Percentiles rank a stretch among this genome's conserved stretches.
These are phyloP conservation scores for Tympanopsis confertula DNA, from an alignment of 2,329 filamentous ascomycete species.

Conservation along the genomic window DNA sequence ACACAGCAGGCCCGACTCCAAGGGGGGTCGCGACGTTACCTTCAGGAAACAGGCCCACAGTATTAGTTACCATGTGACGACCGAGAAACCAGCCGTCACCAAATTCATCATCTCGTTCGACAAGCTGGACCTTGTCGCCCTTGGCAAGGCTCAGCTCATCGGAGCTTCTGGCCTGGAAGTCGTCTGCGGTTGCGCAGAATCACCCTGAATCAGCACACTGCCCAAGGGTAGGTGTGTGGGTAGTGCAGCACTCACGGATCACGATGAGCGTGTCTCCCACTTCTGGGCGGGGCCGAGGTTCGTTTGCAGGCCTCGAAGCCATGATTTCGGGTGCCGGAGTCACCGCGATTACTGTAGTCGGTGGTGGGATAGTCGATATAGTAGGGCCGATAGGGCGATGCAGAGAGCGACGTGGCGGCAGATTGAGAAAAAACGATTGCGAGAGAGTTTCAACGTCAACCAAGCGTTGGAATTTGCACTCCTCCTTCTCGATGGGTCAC, in stretches of 20 bases:
- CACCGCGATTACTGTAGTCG: neutral
- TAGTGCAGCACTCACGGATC: conserved; percentile 46
- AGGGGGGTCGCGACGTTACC: too few relatives aligned
- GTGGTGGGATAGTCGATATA: too few relatives aligned
- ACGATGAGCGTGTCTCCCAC: conserved; percentile 59
- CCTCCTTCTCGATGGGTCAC: too few relatives aligned
- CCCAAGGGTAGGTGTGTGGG: neutral
- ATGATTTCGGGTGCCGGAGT: conserved; percentile 14
- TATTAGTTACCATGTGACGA: conserved; percentile 60
- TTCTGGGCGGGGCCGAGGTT: conserved; percentile 35
- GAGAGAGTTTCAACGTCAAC: too few relatives aligned
- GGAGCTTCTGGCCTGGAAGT: conserved; percentile 80
- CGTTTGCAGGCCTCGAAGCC: conserved; percentile 29
- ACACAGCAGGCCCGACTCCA: too few relatives aligned
- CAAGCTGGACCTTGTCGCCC: conserved; percentile 71
- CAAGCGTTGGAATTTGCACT: too few relatives aligned
- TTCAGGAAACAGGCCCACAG: conserved; percentile 73
- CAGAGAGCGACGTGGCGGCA: too few relatives aligned
- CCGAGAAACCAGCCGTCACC: conserved; percentile 79
- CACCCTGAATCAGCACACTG: neutral
- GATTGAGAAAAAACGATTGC: too few relatives aligned
- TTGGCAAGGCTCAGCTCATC: conserved; percentile 85
- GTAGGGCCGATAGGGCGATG: too few relatives aligned
- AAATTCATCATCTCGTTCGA: conserved; percentile 80
- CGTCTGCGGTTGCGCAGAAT: conserved; percentile 45